Evolutionary conservation across 208 protist genomes (phyloP).

Genomic region (Acanthamoeba divionensis): DNA sequence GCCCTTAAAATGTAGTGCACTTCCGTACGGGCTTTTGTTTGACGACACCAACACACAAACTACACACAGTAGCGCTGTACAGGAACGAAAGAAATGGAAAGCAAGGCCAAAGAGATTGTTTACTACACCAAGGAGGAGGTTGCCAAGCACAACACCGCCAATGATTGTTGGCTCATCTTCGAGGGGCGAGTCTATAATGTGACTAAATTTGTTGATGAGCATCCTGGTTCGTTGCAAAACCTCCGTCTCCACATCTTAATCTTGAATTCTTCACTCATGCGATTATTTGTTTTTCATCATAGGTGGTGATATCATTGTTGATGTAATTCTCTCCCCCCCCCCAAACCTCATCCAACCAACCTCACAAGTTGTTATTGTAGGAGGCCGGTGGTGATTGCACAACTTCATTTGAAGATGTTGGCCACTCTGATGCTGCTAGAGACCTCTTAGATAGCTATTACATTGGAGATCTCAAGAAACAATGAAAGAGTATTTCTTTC

Average conservation of each 20-base stretch:
- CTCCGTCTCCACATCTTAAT: no score
- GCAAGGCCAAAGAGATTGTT: neutral
- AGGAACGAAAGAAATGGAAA: neutral
- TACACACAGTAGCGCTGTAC: no score
- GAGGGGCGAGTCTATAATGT: slow-evolving; percentile 43
- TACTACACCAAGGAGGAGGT: slow-evolving; percentile 37
- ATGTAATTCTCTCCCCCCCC: neutral
- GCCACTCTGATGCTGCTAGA: neutral
- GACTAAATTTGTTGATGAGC: slow-evolving; percentile 27
- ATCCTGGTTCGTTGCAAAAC: no score
- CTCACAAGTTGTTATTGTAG: neutral
- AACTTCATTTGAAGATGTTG: slow-evolving; percentile 22
- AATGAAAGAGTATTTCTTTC: no score
- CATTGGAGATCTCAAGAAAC: neutral
- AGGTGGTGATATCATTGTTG: slow-evolving; percentile 39
- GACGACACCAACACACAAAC: no score
- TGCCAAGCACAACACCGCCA: neutral
- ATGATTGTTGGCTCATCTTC: slow-evolving; percentile 53
- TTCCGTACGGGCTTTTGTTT: no score
- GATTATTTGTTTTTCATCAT: no score
- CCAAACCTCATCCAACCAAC: neutral
- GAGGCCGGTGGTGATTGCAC: neutral
- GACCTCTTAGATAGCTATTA: neutral
- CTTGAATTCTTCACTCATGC: no score
- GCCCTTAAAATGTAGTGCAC: no score